A percentile compares a stretch with the other conserved stretches of the same genome.
Conservation (phyloP, 257 asterid genomes). For the Voacanga thouarsii region DNA sequence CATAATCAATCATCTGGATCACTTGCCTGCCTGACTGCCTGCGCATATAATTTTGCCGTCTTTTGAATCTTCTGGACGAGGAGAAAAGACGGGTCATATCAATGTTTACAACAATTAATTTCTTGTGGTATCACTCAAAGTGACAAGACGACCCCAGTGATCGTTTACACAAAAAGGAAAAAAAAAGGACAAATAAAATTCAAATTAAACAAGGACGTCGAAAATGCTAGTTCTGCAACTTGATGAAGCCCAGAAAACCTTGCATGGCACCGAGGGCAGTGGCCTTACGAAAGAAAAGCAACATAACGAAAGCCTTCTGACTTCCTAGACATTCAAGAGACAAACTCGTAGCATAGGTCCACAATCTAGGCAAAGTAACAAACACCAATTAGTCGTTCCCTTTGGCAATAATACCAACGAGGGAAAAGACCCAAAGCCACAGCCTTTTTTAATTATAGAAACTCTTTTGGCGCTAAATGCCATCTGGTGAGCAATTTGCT, state of each 20-base stretch:
- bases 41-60: neutral
- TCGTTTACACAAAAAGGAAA: neutral
- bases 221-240: constrained; percentile 5
- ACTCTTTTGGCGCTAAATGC: neutral
- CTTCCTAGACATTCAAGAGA: neutral
- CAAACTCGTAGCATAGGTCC: constrained; percentile 2
- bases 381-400: neutral
- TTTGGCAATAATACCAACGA: neutral
- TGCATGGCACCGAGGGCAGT: constrained; percentile 26
- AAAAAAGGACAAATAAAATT: neutral
- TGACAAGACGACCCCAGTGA: neutral
- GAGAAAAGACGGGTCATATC: neutral
- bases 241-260: neutral
- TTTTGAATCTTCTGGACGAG: neutral
- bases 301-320: neutral
- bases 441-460: neutral
- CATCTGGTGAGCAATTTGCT: neutral
- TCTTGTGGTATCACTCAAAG: neutral
- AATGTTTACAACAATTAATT: neutral
- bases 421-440: neutral
- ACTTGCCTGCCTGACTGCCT: too few relatives aligned
- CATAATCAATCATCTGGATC: neutral
- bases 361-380: neutral
- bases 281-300: constrained; percentile 1
- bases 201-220: constrained; percentile 4